These are phyloP conservation scores for Polygonum aviculare DNA, from an alignment of 148 eudicot genomes.

Conservation along the genomic window DNA sequence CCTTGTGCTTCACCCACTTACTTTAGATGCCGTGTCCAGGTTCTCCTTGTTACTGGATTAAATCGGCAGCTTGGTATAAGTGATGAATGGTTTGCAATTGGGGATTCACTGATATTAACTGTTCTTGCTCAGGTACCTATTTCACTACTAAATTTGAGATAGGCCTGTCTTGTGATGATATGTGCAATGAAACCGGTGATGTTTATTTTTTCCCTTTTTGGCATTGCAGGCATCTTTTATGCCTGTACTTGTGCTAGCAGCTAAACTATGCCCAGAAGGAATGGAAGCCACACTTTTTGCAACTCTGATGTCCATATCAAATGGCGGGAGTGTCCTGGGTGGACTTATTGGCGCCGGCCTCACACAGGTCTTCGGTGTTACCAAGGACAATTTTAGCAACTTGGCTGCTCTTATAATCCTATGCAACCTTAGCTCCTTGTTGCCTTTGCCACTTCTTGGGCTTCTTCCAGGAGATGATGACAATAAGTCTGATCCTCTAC, in stretches of 20 bases:
- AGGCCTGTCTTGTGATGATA: neutral
- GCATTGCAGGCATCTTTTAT: slow-evolving; percentile 79
- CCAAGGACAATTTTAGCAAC: slow-evolving; percentile 71
- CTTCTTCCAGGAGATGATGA: slow-evolving; percentile 60
- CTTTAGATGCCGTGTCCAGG: slow-evolving; percentile 30
- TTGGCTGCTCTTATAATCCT: slow-evolving; percentile 63
- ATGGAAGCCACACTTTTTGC: slow-evolving; percentile 99
- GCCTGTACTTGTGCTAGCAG: slow-evolving; percentile 97
- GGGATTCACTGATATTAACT: slow-evolving; percentile 84
- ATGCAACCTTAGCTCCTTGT: slow-evolving; percentile 87
- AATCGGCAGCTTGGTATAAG: slow-evolving; percentile 85
- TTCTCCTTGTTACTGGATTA: slow-evolving; percentile 82
- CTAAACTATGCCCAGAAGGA: slow-evolving; percentile 82
- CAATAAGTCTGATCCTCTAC: slow-evolving; percentile 18
- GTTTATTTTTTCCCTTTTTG: too few relatives aligned
- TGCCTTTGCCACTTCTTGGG: slow-evolving; percentile 78
- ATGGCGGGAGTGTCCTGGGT: slow-evolving; percentile 83
- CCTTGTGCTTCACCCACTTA: neutral
- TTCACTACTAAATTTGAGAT: neutral
- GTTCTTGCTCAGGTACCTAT: slow-evolving; percentile 82
- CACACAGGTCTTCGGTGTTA: slow-evolving; percentile 80
- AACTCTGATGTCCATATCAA: slow-evolving; percentile 93
- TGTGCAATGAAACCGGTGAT: neutral
- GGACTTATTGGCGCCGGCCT: slow-evolving; percentile 87
- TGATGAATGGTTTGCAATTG: slow-evolving; percentile 97